Base-by-base conservation (phyloP, 2,329 filamentous ascomycete genomes). In the Venturiaceae sp. region DNA sequence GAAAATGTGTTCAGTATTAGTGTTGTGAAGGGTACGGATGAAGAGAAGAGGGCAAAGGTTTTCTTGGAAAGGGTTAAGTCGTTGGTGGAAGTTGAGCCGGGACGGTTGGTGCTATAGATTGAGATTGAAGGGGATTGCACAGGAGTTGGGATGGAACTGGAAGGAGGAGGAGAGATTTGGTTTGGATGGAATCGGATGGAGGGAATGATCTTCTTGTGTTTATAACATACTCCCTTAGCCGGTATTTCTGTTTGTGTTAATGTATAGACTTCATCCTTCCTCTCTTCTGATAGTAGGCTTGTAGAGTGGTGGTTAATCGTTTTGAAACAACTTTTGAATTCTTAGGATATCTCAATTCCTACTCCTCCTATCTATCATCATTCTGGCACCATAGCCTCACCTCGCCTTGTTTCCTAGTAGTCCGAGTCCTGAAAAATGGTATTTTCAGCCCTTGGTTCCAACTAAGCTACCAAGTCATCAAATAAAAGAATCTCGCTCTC, bases 41-140 rank as follows among this genome's bases (percentile, higher is more conserved):
- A 99, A 71, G 88, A 92, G 80, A 83, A 85, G 76, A 81, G 91
- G 66, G 94, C 90, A 14, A 80, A 83, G 67, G 79, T 86, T 11
- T 99, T 96, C 75, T 73, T 99, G 63, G 87, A 92, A 74, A 83
- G 90, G 65, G 82, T 96, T 68, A 96, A 96, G 83, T 75, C 80
- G 50, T 85, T 92, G 28, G 73, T 99, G 64, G 71, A 74, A 61
- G 67, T 60, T 14, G 69, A 73, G 59, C 71, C 72, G 8, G 71
- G 71, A 36, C 64, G 69, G 32, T 63, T 74, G 36, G 69, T 74
- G 28, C 66, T 74, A 36, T 73, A 66, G 32, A 34, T 13, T 23
- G 44, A 13, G 23, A 30, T 39, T 7, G 14, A 39, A 14, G 37
- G 13, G 44, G 44, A 50, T 28, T 50, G 26, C 16, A 19, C 3